Base-by-base conservation (phyloP, 1,284 basidiomycete genomes). In the Inonotus hispidus region DNA sequence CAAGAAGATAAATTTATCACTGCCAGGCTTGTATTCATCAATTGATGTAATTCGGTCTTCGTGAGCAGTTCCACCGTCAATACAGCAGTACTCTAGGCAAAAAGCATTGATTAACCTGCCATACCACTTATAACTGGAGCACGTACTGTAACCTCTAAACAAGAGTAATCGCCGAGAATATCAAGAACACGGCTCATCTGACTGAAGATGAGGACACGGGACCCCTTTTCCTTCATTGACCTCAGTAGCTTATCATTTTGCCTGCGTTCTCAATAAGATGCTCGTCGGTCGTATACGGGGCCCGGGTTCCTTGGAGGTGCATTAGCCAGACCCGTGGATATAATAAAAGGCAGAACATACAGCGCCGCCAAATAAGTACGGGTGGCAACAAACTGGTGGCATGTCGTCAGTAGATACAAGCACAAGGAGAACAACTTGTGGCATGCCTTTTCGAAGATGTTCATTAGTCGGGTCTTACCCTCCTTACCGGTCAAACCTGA, bases 231-330 rank as follows among this genome's bases (percentile, higher is more conserved):
- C 72, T 93, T 94, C 92, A 98, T 91, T 50, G 82, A 85, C 66
- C 83, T 80, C 49, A 98, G 84, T 0, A 99, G 80, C 73, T 95
- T 98, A 79, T 99, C 95, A 99, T 98, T 77, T 99, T 99, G 62
- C 95, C 97, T 1, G 86, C 92, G 71, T 98, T 98, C 67, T 95
- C 82, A 66, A 99, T 82, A 39, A 99, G 80, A 71, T 99, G 97
- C 75, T 98, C 95, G 72, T 98, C 97, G 1, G 96, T 99, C 1
- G 96, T 99, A 73, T 95, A 99, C 0, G 96, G 97, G 96, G 97
- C 29, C 96, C 96, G 1, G 97, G 97, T 79, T 99, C 94, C 85
- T 87, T 53, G 39, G 35, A 37, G n/a, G 54, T 23, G 32, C 38
- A 35, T 59, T 25, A 56, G 23, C 11, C 16, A 50, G n/a, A 32